phyloP scores from a whole-genome alignment of 345 rosid genomes.

The Draba incana region DNA sequence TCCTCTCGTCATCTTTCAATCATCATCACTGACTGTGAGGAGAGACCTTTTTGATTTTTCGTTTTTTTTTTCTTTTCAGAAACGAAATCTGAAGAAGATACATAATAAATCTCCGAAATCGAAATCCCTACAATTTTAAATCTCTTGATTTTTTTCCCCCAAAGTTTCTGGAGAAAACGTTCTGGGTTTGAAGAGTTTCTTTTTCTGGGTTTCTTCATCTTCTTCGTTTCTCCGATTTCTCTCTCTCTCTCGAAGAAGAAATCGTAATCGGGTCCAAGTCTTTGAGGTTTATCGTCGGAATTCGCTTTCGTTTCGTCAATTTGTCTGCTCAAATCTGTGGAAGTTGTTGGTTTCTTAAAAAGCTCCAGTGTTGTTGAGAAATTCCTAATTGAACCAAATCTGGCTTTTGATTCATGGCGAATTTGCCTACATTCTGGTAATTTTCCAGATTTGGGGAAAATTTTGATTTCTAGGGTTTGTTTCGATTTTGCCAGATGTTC shows the following conservation, averaged over 20 bases:
- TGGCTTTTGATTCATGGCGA: slow-evolving; percentile 1
- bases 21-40: slow-evolving; percentile 37
- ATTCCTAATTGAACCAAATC: slow-evolving; percentile 22
- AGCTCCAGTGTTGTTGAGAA: slow-evolving; percentile 7
- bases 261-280: not conserved
- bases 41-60: not conserved
- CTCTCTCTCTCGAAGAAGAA: slow-evolving; percentile 4
- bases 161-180: slow-evolving; percentile 5
- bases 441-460: slow-evolving; percentile 8
- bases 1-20: slow-evolving; percentile 19
- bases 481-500: slow-evolving; percentile 49
- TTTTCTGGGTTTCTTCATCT: slow-evolving; percentile 25
- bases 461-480: slow-evolving; percentile 28
- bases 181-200: not conserved
- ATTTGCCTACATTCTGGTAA: slow-evolving; percentile 32
- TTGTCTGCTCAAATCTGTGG: slow-evolving; percentile 1
- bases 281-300: not conserved
- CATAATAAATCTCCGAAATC: not conserved
- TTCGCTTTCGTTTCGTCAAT: not conserved
- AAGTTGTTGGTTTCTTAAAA: slow-evolving; percentile 17
- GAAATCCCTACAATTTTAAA: not conserved
- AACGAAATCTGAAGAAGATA: slow-evolving; percentile 20
- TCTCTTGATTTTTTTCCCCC: not conserved
- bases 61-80: too few relatives aligned
- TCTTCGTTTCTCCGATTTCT: slow-evolving; percentile 24